Evolutionary conservation across 345 rosid species (phyloP).

Genomic region (Citrus sinensis): DVS_A1.0 CM039163.1:6456501-6457000

Average conservation of each 20-base stretch:
- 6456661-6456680: slow-evolving; percentile 56
- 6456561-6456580: slow-evolving; percentile 88
- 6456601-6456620: slow-evolving; percentile 89
- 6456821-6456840: slow-evolving; percentile 14
- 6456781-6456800: not conserved
- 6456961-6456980: slow-evolving; percentile 36
- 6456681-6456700: slow-evolving; percentile 14
- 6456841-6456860: not conserved
- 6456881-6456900: not conserved
- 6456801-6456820: slow-evolving; percentile 25
- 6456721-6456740: slow-evolving; percentile 58
- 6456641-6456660: slow-evolving; percentile 94
- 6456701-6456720: slow-evolving; percentile 35
- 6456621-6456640: slow-evolving; percentile 89
- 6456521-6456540: slow-evolving; percentile 36
- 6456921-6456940: slow-evolving; percentile 32
- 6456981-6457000: slow-evolving; percentile 6
- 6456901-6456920: not conserved
- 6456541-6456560: slow-evolving; percentile 58
- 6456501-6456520: slow-evolving; percentile 16
- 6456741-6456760: slow-evolving; percentile 17
- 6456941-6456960: slow-evolving; percentile 19
- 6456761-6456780: not conserved
- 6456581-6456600: slow-evolving; percentile 92
- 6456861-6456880: not conserved